phyloP scores from a whole-genome alignment of 169 alveolate genomes.

The Cryptosporidium bovis region DNA sequence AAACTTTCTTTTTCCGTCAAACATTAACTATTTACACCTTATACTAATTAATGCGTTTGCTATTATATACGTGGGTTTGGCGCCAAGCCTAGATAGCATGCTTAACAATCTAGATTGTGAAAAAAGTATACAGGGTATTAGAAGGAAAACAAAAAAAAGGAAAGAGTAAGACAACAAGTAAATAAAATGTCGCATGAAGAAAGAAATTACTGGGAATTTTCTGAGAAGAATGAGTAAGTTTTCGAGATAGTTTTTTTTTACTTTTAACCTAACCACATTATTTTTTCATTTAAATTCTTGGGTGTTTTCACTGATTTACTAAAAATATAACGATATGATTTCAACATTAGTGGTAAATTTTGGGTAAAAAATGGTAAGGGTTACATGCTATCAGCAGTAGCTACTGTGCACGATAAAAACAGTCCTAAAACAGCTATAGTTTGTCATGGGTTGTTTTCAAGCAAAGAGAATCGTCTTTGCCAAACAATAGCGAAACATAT shows the following conservation, averaged over 20 bases:
- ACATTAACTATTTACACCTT: no score
- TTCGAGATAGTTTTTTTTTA: no score
- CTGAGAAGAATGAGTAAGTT: slow-evolving; percentile 51
- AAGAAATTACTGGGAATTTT: slow-evolving; percentile 59
- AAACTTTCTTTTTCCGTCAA: no score
- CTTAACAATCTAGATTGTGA: no score
- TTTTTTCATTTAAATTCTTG: background rate
- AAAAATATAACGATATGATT: background rate
- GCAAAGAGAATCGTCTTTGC: slow-evolving; percentile 70
- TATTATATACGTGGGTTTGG: no score
- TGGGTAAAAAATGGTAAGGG: slow-evolving; percentile 25
- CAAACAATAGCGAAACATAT: slow-evolving; percentile 71
- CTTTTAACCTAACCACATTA: no score
- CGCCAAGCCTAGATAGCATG: no score
- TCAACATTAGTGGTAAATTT: slow-evolving; percentile 33
- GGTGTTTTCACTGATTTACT: background rate
- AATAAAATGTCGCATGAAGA: no score
- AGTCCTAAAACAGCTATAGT: slow-evolving; percentile 52
- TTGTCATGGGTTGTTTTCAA: slow-evolving; percentile 63
- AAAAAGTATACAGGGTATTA: no score
- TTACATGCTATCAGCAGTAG: slow-evolving; percentile 53
- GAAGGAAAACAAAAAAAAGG: no score
- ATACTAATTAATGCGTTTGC: no score
- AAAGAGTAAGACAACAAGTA: no score
- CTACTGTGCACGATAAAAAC: slow-evolving; percentile 42